Conservation (phyloP, 148 eudicot genomes). For the Arctostaphylos glauca region DNA sequence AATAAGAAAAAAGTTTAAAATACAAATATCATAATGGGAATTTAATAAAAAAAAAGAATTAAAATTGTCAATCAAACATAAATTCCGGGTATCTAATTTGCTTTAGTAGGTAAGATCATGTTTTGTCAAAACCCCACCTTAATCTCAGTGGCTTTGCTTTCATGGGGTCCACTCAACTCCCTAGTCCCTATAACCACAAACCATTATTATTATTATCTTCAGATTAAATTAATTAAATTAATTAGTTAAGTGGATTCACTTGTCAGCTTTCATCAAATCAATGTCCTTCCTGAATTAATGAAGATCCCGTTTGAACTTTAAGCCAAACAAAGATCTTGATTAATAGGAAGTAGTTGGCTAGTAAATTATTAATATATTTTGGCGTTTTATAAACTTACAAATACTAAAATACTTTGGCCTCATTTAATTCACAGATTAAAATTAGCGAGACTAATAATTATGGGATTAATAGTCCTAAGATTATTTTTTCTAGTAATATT, state of each 20-base stretch:
- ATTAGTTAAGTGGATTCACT: not conserved
- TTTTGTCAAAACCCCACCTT: not conserved
- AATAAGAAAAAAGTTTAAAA: not conserved
- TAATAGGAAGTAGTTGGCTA: not conserved
- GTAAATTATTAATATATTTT: not conserved
- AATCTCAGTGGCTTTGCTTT: not conserved
- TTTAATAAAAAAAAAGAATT: not conserved
- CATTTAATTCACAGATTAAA: too few species aligned
- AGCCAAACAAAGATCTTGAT: not conserved
- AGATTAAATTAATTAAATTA: too few species aligned
- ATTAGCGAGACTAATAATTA: too few species aligned
- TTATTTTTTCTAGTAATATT: too few species aligned
- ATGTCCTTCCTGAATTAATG: not conserved
- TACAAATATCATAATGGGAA: not conserved
- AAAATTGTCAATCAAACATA: not conserved
- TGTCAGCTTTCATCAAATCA: too few species aligned
- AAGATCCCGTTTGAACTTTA: not conserved
- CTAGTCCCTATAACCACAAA: not conserved
- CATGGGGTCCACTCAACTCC: not conserved
- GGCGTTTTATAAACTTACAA: not conserved
- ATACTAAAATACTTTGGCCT: not conserved
- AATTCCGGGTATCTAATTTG: not conserved
- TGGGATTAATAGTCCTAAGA: too few species aligned
- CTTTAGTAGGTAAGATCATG: not conserved
- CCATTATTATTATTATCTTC: too few species aligned